These are phyloP conservation scores for Eimeria acervulina DNA, from an alignment of 169 alveolate genomes.

Conservation along the genomic window DNA sequence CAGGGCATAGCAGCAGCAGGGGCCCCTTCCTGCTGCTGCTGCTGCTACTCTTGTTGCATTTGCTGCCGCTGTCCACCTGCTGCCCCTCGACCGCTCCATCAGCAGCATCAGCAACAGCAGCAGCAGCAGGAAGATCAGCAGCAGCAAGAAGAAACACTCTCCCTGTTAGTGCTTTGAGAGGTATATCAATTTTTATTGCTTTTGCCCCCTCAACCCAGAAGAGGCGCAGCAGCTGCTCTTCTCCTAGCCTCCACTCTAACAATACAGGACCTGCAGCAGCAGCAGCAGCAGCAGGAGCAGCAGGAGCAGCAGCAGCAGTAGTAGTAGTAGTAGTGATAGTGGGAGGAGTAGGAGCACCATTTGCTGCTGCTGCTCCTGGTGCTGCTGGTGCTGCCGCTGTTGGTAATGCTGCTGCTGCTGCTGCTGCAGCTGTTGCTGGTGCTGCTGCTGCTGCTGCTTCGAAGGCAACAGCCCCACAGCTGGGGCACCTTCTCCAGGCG, in stretches of 20 bases:
- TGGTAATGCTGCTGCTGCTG: slow-evolving; percentile 5
- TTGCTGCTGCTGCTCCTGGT: background rate
- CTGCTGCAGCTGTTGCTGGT: slow-evolving; percentile 14
- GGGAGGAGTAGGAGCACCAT: too few relatives aligned
- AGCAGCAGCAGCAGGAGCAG: background rate
- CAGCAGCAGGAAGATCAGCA: background rate
- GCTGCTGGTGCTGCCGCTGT: slow-evolving; percentile 9
- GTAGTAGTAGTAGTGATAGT: background rate
- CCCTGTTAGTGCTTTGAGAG: background rate
- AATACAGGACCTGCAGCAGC: background rate
- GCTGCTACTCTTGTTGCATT: slow-evolving; percentile 7
- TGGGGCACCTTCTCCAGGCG: slow-evolving; percentile 1
- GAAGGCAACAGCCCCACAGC: slow-evolving; percentile 21
- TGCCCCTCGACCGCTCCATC: background rate
- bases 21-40: background rate
- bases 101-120: background rate
- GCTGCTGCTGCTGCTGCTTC: slow-evolving; percentile 51
- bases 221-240: background rate
- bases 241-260: slow-evolving; percentile 23
- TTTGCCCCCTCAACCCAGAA: background rate
- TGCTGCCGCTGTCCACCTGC: background rate
- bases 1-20: slow-evolving; percentile 30
- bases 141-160: background rate
- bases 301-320: background rate
- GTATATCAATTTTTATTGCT: background rate